Evolutionary conservation across 2,329 filamentous ascomycete species (phyloP).

Genomic region (Thelonectria olida): DNA sequence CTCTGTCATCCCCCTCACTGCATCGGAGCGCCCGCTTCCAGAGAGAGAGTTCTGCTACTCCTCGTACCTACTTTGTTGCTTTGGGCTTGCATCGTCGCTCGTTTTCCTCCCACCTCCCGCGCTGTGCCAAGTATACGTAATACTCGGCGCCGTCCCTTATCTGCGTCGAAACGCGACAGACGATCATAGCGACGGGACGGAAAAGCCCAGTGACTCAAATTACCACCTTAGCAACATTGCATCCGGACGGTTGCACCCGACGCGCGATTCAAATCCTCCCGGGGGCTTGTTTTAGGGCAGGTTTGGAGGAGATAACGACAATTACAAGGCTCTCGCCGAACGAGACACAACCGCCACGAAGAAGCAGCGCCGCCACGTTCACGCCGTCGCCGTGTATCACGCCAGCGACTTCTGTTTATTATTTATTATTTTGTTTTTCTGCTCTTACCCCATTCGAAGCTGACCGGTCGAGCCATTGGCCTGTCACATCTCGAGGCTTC

Average conservation of each 20-base stretch:
- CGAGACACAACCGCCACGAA: constrained; percentile 2
- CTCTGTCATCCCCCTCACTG: constrained; percentile 9
- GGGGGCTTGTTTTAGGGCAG: not conserved
- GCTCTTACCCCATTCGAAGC: not conserved
- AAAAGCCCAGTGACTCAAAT: not conserved
- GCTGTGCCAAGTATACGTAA: no score
- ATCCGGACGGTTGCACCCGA: constrained; percentile 8
- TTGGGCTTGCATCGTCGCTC: constrained; percentile 14
- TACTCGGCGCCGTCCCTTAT: no score
- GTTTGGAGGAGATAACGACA: constrained; percentile 11
- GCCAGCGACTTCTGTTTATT: not conserved
- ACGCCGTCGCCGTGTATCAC: not conserved
- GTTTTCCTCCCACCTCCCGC: no score
- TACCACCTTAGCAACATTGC: not conserved
- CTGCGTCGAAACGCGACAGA: no score
- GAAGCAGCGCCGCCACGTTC: not conserved
- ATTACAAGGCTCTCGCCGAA: not conserved
- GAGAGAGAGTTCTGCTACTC: no score
- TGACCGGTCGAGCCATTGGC: constrained; percentile 7
- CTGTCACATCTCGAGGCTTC: no score
- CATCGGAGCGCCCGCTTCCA: not conserved
- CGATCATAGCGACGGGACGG: not conserved
- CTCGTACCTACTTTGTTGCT: no score
- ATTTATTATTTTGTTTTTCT: no score
- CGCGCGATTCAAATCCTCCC: no score